Percentiles rank a stretch among this genome's conserved stretches.
Conservation (phyloP, 768 basidiomycete genomes). For the Heimioporus sp. region DNA sequence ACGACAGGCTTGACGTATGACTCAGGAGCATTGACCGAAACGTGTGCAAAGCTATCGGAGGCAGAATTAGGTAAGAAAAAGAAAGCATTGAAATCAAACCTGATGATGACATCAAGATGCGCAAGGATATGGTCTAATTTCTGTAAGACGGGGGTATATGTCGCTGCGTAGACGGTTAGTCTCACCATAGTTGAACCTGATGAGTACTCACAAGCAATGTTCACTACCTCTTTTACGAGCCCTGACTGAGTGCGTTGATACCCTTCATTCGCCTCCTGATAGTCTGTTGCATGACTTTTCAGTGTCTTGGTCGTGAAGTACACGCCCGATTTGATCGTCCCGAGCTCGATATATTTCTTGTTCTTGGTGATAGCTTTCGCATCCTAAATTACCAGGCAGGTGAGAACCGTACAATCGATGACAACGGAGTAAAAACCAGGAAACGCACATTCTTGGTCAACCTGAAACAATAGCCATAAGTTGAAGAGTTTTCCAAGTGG, state of each 20-base stretch:
- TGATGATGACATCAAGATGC: constrained; percentile 86
- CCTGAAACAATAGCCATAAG: constrained; percentile 91
- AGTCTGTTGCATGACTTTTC: constrained; percentile 70
- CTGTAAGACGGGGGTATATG: constrained; percentile 89
- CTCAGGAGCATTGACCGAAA: constrained; percentile 82
- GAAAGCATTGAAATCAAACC: constrained; percentile 43
- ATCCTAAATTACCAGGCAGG: constrained; percentile 51
- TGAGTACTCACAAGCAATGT: constrained; percentile 73
- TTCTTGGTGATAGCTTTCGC: constrained; percentile 62
- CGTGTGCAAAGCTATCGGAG: constrained; percentile 77
- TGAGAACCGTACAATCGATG: not conserved
- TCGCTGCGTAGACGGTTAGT: constrained; percentile 50
- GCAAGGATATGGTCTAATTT: constrained; percentile 80
- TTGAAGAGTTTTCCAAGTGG: constrained; percentile 87
- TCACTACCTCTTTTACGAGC: constrained; percentile 90
- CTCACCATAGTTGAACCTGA: not conserved
- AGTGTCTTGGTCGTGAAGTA: constrained; percentile 83
- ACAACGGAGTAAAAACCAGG: not conserved
- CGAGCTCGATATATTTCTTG: constrained; percentile 78
- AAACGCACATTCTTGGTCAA: constrained; percentile 81
- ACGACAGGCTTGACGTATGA: constrained; percentile 87
- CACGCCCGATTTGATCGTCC: constrained; percentile 80
- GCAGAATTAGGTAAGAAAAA: not conserved
- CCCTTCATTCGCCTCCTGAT: constrained; percentile 58
- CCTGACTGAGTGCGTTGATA: constrained; percentile 77